Percentiles rank a stretch among this genome's conserved stretches.
Conservation (phyloP, 306 rosid genomes). For the Lagenaria siceraria region DNA sequence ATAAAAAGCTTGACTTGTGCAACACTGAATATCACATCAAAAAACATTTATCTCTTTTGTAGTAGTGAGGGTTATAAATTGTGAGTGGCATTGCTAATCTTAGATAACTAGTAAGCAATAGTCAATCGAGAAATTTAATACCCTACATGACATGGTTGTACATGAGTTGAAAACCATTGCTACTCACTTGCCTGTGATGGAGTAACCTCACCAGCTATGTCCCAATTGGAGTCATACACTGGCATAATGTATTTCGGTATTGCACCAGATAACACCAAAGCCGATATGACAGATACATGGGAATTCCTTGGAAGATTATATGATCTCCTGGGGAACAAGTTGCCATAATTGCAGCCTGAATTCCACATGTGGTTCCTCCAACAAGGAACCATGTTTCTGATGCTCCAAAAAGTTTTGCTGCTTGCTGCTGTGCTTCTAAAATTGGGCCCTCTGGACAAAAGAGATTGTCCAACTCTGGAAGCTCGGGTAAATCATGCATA, state of each 20-base stretch:
- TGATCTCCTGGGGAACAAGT: slow-evolving; percentile 60
- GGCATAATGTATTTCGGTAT: slow-evolving; percentile 73
- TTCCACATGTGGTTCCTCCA: slow-evolving; percentile 89
- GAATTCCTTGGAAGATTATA: slow-evolving; percentile 67
- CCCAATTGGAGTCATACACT: slow-evolving; percentile 52
- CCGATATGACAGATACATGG: slow-evolving; percentile 70
- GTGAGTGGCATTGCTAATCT: neutral
- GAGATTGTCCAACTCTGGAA: slow-evolving; percentile 77
- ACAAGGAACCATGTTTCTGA: slow-evolving; percentile 84
- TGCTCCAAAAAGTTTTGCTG: slow-evolving; percentile 70
- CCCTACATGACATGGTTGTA: neutral
- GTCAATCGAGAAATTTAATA: neutral
- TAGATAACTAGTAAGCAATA: neutral
- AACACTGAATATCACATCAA: neutral
- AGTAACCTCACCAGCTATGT: slow-evolving; percentile 53
- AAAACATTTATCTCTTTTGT: too few species aligned
- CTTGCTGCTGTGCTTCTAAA: slow-evolving; percentile 67
- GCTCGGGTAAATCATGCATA: slow-evolving; percentile 61
- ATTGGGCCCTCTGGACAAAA: slow-evolving; percentile 66
- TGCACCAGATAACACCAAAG: slow-evolving; percentile 69
- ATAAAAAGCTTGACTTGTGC: neutral
- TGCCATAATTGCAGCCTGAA: slow-evolving; percentile 82
- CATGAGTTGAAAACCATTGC: neutral
- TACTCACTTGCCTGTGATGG: slow-evolving; percentile 45
- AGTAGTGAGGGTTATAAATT: neutral